Evolutionary conservation across 257 asterid species (phyloP).

Genomic region (Nemophila menziesii): DNA sequence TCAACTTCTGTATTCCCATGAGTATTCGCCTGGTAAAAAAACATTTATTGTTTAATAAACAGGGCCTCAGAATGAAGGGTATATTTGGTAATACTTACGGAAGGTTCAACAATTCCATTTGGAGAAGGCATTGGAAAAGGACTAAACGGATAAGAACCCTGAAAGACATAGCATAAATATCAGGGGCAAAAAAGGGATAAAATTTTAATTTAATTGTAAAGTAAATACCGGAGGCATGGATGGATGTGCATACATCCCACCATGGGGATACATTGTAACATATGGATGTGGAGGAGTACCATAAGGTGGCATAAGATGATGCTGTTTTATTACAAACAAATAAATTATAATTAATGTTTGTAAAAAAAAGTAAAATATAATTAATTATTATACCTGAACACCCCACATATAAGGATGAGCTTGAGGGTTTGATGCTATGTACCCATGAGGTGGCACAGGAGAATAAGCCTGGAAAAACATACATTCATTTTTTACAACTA

Average conservation of each 20-base stretch:
- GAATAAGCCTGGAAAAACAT: conserved; percentile 52
- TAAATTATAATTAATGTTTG: not conserved
- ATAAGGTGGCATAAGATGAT: conserved; percentile 94
- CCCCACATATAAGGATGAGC: conserved; percentile 98
- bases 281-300: conserved; percentile 95
- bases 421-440: conserved; percentile 75
- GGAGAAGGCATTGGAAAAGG: conserved; percentile 87
- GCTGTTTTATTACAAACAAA: conserved; percentile 20
- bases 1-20: conserved; percentile 55
- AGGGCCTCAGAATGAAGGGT: not conserved
- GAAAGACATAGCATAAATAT: conserved; percentile 9
- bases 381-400: conserved; percentile 60
- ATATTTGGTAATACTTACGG: conserved; percentile 36
- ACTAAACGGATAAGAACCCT: conserved; percentile 94
- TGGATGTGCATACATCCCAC: conserved; percentile 94
- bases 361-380: too few species aligned
- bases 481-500: not conserved
- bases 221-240: conserved; percentile 72
- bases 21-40: conserved; percentile 38
- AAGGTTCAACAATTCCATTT: conserved; percentile 69
- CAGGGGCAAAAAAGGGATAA: conserved; percentile 9
- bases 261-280: conserved; percentile 94
- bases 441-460: conserved; percentile 85
- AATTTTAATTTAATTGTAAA: conserved; percentile 7
- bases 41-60: not conserved